Evolutionary conservation across 352 stramenopile genomes (phyloP).

Genomic region (Phytophthora pinifolia): DNA sequence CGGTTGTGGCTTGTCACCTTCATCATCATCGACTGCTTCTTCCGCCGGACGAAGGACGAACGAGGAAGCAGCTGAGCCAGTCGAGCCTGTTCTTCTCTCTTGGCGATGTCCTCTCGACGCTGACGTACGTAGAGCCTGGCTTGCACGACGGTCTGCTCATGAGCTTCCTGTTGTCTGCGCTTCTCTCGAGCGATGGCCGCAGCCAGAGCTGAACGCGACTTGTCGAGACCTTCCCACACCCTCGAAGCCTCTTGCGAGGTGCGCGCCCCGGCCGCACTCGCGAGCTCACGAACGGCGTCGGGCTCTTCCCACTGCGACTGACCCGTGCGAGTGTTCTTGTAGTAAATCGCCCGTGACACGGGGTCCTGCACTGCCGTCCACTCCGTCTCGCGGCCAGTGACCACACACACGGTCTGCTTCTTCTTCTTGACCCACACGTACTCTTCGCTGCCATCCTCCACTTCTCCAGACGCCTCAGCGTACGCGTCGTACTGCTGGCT

Average conservation of each 20-base stretch:
- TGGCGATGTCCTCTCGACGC: conserved; percentile 58
- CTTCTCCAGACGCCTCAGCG: conserved; percentile 8
- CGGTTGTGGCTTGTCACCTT: conserved; percentile 38
- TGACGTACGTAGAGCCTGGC: conserved; percentile 43
- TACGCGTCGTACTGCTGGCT: conserved; percentile 30
- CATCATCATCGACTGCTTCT: conserved; percentile 75
- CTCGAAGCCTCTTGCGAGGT: conserved; percentile 55
- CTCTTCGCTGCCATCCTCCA: conserved; percentile 37
- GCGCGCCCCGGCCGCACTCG: conserved; percentile 44
- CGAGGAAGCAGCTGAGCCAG: conserved; percentile 60
- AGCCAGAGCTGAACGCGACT: conserved; percentile 39
- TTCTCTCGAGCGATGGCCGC: conserved; percentile 44
- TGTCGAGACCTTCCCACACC: conserved; percentile 61
- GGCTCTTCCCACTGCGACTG: conserved; percentile 74
- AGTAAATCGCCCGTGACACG: conserved; percentile 59
- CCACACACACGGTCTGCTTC: conserved; percentile 65
- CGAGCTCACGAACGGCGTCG: conserved; percentile 56
- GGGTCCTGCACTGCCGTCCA: conserved; percentile 68
- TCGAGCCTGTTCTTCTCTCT: conserved; percentile 53
- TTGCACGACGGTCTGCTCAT: conserved; percentile 35
- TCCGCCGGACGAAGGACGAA: conserved; percentile 63
- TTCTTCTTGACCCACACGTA: conserved; percentile 84
- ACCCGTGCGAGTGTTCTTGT: conserved; percentile 68
- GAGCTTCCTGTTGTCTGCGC: conserved; percentile 34
- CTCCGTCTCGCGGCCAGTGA: conserved; percentile 54